Conservation (phyloP, 2,329 filamentous ascomycete genomes). For the Colletotrichum sp. region DNA sequence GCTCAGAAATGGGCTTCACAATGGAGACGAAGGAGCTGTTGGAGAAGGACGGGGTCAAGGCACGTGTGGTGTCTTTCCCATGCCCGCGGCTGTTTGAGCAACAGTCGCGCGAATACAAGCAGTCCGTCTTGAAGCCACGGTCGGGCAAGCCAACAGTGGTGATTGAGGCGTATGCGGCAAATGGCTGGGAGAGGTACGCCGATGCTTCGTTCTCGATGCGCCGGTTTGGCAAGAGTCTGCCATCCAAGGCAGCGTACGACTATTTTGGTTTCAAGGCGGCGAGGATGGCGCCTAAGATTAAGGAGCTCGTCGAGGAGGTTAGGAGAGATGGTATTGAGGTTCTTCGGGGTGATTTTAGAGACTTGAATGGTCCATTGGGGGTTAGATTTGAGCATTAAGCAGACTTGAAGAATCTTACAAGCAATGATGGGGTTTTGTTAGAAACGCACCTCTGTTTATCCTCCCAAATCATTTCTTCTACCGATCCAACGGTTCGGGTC, state of each 20-base stretch:
- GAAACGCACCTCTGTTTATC: too few species aligned
- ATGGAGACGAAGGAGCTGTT: constrained; percentile 41
- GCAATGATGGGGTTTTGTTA: too few species aligned
- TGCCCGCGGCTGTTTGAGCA: constrained; percentile 48
- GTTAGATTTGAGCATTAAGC: constrained; percentile 14
- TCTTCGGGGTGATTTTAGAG: constrained; percentile 35
- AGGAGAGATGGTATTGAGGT: constrained; percentile 32
- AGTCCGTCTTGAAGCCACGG: constrained; percentile 43
- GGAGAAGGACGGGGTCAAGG: constrained; percentile 39
- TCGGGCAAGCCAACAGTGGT: constrained; percentile 51
- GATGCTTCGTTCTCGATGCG: constrained; percentile 60
- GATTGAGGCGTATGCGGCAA: constrained; percentile 63
- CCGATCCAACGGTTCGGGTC: too few species aligned
- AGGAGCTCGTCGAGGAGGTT: constrained; percentile 31
- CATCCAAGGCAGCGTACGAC: constrained; percentile 56
- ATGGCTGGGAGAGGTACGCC: constrained; percentile 67
- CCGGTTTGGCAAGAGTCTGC: constrained; percentile 60
- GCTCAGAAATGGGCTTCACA: constrained; percentile 39
- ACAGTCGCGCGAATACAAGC: constrained; percentile 49
- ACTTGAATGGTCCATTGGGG: constrained; percentile 26
- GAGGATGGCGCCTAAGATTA: constrained; percentile 38
- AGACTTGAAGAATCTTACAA: too few species aligned
- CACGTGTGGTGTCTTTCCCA: constrained; percentile 51
- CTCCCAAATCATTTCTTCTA: too few species aligned
- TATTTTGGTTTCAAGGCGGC: constrained; percentile 55